phyloP scores from a whole-genome alignment of 2,329 filamentous ascomycete species.

The Botrytis cinerea region DNA sequence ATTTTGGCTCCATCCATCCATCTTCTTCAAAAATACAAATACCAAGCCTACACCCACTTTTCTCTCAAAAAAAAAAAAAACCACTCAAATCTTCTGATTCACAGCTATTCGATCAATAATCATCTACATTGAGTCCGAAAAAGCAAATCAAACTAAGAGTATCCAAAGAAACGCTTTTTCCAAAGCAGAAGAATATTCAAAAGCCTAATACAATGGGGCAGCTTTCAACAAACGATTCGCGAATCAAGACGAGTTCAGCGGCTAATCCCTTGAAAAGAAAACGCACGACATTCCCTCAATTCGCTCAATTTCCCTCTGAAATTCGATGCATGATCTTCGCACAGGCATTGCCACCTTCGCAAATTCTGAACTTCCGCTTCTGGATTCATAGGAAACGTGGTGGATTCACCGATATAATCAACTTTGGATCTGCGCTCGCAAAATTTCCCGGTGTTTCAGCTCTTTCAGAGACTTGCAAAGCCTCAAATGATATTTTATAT shows the following conservation, averaged over 20 bases:
- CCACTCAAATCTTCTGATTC: not conserved
- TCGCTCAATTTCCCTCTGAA: not conserved
- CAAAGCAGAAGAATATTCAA: not conserved
- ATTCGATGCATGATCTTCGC: not conserved
- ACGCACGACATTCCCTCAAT: not conserved
- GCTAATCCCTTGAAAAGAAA: rapidly evolving
- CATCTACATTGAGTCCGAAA: not conserved
- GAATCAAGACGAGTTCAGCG: rapidly evolving
- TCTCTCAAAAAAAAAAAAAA: not conserved
- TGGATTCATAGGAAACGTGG: not conserved
- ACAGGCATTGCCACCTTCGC: not conserved
- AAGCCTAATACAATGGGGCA: not conserved
- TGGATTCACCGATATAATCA: not conserved
- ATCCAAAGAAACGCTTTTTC: not conserved
- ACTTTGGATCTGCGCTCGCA: not conserved
- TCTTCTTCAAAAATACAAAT: not conserved
- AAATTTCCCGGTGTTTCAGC: not conserved
- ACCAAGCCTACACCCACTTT: not conserved
- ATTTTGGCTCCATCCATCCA: not conserved
- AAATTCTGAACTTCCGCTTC: not conserved
- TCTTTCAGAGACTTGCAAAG: not conserved
- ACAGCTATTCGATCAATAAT: not conserved
- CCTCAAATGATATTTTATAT: not conserved
- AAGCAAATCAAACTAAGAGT: not conserved
- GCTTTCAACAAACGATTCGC: not conserved